Base-by-base conservation (phyloP, 495 filamentous ascomycete genomes). In the Sphaerosporella brunnea region DNA sequence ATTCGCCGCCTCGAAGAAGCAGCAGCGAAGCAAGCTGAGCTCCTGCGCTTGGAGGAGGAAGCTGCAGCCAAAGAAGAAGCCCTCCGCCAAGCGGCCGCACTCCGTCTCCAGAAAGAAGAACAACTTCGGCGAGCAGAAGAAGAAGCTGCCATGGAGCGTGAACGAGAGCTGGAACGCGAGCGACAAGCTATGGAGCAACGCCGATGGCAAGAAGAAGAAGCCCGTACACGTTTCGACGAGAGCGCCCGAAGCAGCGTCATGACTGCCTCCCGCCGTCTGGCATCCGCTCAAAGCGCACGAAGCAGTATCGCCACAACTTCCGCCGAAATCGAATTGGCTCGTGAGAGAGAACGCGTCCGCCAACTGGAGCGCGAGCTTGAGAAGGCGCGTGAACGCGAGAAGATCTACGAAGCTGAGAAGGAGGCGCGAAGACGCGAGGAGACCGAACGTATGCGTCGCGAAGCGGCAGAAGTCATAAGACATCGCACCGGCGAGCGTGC, bases 341-440 rank as follows among this genome's bases (percentile, higher is more conserved):
- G 45, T 51, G 36, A 63, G 72, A 61, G 52, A 62, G 62, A 55
- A 55, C 43, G 40, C 11, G 77, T 96, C 48, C 72, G 74, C 52
- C 76, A 94, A 56, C 70, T 96, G 8, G 90, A 95, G 62, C 71
- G 75, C 23, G 81, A 96, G 62, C 70, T 97, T 1, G 81, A 85
- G 58, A 67, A 76, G 51, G 90, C 90, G 2, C 80, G 86, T 51
- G 77, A 88, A 52, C 77, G 90, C 8, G 90, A 97, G 58, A 71
- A 70, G 32, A 71, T 84, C 58, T 97, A 95, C 55, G 24, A 25
- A 11, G 40, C 23, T 23, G 24, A 4, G 73, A 93, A 86, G 36
- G 77, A 87, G 60, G 76, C 70, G 30, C 72, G 73, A 16, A 55
- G 60, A 11, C 58, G 53, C 42, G 38, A 59, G 51, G 63, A 50